Evolutionary conservation across 2,329 filamentous ascomycete genomes (phyloP), one percentile per base, ranked within the genome.

Genomic region (Xylariaceae sp.): DNA sequence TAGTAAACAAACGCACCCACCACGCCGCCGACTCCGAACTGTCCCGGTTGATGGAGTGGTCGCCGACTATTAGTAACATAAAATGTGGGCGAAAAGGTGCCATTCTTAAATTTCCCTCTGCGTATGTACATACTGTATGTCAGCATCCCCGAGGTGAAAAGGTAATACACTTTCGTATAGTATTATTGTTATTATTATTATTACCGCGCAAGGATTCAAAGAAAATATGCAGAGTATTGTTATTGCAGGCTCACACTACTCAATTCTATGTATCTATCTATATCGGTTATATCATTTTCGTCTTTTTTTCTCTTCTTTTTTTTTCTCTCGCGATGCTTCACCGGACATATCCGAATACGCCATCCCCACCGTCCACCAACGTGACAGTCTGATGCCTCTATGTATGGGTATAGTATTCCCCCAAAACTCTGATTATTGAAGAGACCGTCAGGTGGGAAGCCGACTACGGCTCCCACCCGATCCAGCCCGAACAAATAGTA

Each of bases 41-140:
- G n/a, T 9, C 18, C 29, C 44, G 21, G 44, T 21, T 18, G 44
- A 29, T 32, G 21, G n/a, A 46, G 6, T 23, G 44, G 44, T 32
- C 29, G 29, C 23, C 29, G 23, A 46, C 23, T 23, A 20, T 20
- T 9, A 10, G 20, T n/a, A 19, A 26, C 16, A 45, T 45, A 18
- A 18, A 26, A n/a, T 14, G 20, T 23, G 43, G 5, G 21, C 7
- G 7, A 7, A 23, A 29, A 45, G 44, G 23, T 45, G 16, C 23
- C 60, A 60, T 62, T 60, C 56, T 52, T 54, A 54, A 62, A 62
- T 62, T 56, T 60, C 54, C 57, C 50, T n/a, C n/a, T n/a, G n/a
- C n/a, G n/a, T n/a, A n/a, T n/a, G n/a, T n/a, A n/a, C n/a, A n/a
- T n/a, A n/a, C n/a, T n/a, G n/a, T 47, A 18, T 48, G 52, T 42